Evolutionary conservation across 345 rosid species (phyloP).

Genomic region (Eucalyptus marginata): DNA sequence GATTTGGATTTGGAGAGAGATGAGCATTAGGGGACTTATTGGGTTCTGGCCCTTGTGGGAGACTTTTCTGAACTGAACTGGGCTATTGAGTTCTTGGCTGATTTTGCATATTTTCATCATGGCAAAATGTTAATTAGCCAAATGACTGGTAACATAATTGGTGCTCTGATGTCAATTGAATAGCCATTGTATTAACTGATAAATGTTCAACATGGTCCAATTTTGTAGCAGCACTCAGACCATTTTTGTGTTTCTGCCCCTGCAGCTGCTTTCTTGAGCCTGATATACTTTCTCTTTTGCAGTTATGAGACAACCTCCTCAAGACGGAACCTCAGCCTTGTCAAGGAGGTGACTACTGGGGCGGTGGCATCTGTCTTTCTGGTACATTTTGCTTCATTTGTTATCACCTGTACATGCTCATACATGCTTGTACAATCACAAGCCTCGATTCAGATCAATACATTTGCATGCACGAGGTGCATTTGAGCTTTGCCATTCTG

Average conservation of each 20-base stretch:
- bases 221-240: neutral
- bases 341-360: slow-evolving; percentile 62
- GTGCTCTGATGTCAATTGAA: neutral
- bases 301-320: slow-evolving; percentile 91
- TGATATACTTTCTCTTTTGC: neutral
- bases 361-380: slow-evolving; percentile 73
- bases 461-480: neutral
- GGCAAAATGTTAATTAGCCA: neutral
- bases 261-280: neutral
- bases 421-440: neutral
- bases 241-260: neutral
- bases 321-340: slow-evolving; percentile 54
- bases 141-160: neutral
- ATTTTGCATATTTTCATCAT: neutral
- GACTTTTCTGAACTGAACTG: neutral
- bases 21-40: neutral
- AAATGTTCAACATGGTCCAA: neutral
- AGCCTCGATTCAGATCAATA: neutral
- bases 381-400: slow-evolving; percentile 21
- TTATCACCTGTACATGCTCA: neutral
- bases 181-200: neutral
- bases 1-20: neutral
- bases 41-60: neutral
- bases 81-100: neutral
- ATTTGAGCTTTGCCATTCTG: neutral